Base-by-base conservation (phyloP, 2,329 filamentous ascomycete genomes). In the Cryphonectria carpinicola region DNA sequence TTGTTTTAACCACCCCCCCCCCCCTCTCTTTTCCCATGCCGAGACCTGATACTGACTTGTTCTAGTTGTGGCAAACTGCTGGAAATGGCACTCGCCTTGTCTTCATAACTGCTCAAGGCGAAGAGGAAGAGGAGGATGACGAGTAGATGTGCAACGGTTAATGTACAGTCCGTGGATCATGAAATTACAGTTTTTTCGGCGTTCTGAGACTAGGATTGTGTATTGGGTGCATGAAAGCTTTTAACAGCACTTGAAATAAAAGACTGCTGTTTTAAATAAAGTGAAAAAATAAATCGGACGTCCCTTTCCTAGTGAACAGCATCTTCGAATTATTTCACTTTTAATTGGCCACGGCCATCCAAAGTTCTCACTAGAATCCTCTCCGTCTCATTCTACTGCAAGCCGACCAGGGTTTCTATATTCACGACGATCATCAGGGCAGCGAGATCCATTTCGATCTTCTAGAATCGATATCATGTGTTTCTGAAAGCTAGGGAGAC, bases 41-140 rank as follows among this genome's bases (percentile, higher is more conserved):
- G 6, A 19, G 46, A 17, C 61, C 66, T 22, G 7, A 10, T 71
- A 74, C 83, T 89, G 79, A 88, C 74, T 66, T 64, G 52, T 13
- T 61, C 64, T 66, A 94, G 92, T 85, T 94, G 73, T 94, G 92
- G 92, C 92, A 94, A 90, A 91, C 92, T 52, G 86, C 90, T 74
- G 90, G 89, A 72, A 90, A 90, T 74, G 91, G 91, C 70, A 89
- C 89, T 49, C 87, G 92, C 74, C 83, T 95, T 70, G 85, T 93
- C 43, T 94, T 94, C 78, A 86, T 94, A 77, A 90, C 88, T 43
- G 84, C 85, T 25, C 84, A 83, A 70, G 85, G 88, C 72, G 88
- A 82, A 46, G 81, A 82, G 32, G 80, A 87, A 66, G 85, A 86
- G 70, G 82, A 83, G 46, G 86, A 87, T 82, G 85, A 86, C 56